Percentiles rank a stretch among this genome's conserved stretches.
phyloP scores from a whole-genome alignment of 352 stramenopile species.

The Phytophthora sojae region DNA sequence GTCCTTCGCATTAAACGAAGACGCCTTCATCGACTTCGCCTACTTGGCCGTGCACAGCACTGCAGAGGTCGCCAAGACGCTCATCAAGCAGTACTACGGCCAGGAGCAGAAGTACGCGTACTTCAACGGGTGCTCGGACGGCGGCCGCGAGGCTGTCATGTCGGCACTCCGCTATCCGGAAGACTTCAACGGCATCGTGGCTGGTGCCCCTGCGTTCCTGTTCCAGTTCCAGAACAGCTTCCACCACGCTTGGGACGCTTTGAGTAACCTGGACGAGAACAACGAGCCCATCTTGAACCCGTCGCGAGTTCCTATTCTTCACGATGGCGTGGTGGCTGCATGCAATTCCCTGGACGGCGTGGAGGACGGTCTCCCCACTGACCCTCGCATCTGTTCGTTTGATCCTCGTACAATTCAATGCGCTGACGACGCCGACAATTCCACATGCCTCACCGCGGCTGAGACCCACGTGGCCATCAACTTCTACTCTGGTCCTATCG shows the following conservation, averaged over 20 bases:
- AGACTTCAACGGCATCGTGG: slow-evolving; percentile 47
- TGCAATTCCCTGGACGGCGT: slow-evolving; percentile 33
- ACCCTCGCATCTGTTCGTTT: neutral
- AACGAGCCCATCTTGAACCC: slow-evolving; percentile 32
- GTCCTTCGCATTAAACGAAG: slow-evolving; percentile 35
- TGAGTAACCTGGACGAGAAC: slow-evolving; percentile 31
- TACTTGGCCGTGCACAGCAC: slow-evolving; percentile 45
- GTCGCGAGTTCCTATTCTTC: slow-evolving; percentile 30
- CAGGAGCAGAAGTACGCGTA: slow-evolving; percentile 41
- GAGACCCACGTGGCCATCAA: slow-evolving; percentile 12
- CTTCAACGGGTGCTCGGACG: slow-evolving; percentile 51
- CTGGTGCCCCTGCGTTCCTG: slow-evolving; percentile 39
- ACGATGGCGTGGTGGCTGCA: slow-evolving; percentile 33
- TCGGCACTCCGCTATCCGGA: slow-evolving; percentile 39
- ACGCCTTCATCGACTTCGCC: slow-evolving; percentile 38
- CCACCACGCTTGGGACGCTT: slow-evolving; percentile 39
- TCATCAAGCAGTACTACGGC: slow-evolving; percentile 52
- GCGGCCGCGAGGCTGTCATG: slow-evolving; percentile 47
- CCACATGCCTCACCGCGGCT: neutral
- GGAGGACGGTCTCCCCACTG: neutral
- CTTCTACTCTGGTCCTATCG: slow-evolving; percentile 43
- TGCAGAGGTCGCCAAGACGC: slow-evolving; percentile 37
- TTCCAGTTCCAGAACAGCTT: slow-evolving; percentile 48
- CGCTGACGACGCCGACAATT: neutral
- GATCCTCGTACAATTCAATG: too few species aligned